Evolutionary conservation across 257 asterid species (phyloP), one percentile per base, ranked within the genome.

Genomic region (Striga asiatica): DNA sequence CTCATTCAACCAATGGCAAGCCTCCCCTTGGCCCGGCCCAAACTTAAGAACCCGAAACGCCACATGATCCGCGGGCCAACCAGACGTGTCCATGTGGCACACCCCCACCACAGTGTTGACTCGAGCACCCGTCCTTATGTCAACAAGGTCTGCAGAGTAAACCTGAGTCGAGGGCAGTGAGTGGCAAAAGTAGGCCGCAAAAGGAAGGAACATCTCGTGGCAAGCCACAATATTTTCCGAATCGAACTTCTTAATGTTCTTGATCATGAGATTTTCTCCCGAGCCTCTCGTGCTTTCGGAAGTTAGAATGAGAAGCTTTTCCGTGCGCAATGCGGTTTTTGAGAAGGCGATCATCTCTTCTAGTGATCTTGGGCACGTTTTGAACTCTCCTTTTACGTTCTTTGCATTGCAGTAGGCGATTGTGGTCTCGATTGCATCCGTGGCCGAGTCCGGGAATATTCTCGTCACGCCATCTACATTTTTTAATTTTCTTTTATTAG

Each of bases 1-100:
- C 55, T 58, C 13, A 5, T 14, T 45, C 9, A 45, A 1, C 64
- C 55, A 45, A 31, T 58, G 64, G 31, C 64, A 58, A 2, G 64
- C 64, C 64, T 58, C 55, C 6, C 64, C 64, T 20, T 58, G 20
- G 17, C 64, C 64, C 1, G 64, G 64, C 8, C 46, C 32, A 12
- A 27, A 58, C 13, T 58, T 58, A 9, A 58, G 21, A 24, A 58
- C 28, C 45, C 29, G 1, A 4, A 58, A 45, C 0, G 64, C 54
- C 8, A 59, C 56, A 13, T 59, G 65, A 16, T 59, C 3, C 19
- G 12, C 22, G 0, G 46, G 56, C 54, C 54, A 58, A 0, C 39
- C 11, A 9, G 54, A 58, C 4, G 64, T 58, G 18, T 58, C 64
- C 54, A 58, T 41, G 45, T 59, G 65, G 12, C 65, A 59, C 5